Conservation (phyloP, 129 eudicot genomes). For the Centella asiatica region DNA sequence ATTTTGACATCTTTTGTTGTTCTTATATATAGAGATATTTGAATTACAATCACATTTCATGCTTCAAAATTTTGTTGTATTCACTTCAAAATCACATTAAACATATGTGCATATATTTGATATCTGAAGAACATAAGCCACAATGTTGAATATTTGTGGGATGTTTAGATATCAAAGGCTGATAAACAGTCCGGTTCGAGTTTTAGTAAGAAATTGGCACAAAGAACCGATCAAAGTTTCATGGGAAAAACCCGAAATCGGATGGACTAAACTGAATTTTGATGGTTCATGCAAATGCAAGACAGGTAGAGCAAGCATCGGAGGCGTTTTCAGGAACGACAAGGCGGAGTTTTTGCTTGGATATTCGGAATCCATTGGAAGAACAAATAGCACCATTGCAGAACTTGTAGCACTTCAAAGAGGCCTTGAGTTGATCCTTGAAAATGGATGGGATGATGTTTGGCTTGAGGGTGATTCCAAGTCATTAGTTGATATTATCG, state of each 20-base stretch:
- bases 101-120: not conserved
- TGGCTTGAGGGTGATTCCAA: slow-evolving; percentile 92
- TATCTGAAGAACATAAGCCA: not conserved
- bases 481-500: slow-evolving; percentile 48
- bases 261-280: slow-evolving; percentile 80
- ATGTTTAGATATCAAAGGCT: not conserved
- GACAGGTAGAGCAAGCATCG: slow-evolving; percentile 76
- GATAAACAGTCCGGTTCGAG: not conserved
- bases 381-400: slow-evolving; percentile 47
- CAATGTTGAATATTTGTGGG: not conserved
- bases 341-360: slow-evolving; percentile 71
- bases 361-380: slow-evolving; percentile 71
- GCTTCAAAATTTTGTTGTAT: too few species aligned
- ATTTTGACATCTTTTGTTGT: too few species aligned
- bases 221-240: slow-evolving; percentile 42
- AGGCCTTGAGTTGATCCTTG: slow-evolving; percentile 75
- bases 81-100: not conserved
- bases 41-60: too few species aligned
- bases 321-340: slow-evolving; percentile 72
- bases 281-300: slow-evolving; percentile 79
- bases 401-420: slow-evolving; percentile 67
- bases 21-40: too few species aligned
- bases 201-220: slow-evolving; percentile 32
- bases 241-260: slow-evolving; percentile 65
- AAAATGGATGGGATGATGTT: slow-evolving; percentile 59